Evolutionary conservation across 1,284 basidiomycete genomes (phyloP), one percentile per base, ranked within the genome.

Genomic region (Pyrrhoderma lamaoense): DNA sequence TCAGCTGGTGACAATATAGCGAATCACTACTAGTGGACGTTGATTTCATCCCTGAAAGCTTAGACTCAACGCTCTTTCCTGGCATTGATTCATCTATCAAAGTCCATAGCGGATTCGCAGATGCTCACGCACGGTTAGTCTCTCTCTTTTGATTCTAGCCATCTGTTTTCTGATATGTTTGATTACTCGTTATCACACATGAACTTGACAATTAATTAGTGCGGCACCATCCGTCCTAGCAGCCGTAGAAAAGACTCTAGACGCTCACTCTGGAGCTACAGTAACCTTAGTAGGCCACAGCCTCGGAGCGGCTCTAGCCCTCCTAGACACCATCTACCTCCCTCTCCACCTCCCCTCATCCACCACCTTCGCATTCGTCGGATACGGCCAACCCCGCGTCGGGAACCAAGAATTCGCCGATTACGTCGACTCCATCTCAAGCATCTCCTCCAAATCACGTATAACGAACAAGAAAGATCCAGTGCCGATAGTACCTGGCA

Each of bases 281-380:
- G 64, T 74, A n/a, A 66, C 67, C 0, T 52, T 63, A 0, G 65
- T 68, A 19, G 70, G 70, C 0, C 71, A 72, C 47, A 72, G 71
- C 8, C 64, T 73, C 49, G 73, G 73, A 61, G 76, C 70, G 8
- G 76, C 76, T 1, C 65, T 78, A 49, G 62, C 74, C 1, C 63
- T 77, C 14, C 64, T 79, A n/a, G 72, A 74, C 56, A 63, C 70
- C 0, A 66, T 76, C 16, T 74, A 70, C 58, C 64, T 79, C 11
- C 69, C 70, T 2, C 60, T 74, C 18, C 70, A 75, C 52, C 62
- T 79, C 3, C 66, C 71, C 11, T 48, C 60, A 0, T 58, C 53
- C 2, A 67, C 67, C 1, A 62, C 58, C 2, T 65, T 76, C 62
- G 69, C 64, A 54, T 69, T 65, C 36, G 59, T 76, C 39, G 67